phyloP scores from a whole-genome alignment of 2,329 filamentous ascomycete genomes.

The Diaporthe ilicicola region DNA sequence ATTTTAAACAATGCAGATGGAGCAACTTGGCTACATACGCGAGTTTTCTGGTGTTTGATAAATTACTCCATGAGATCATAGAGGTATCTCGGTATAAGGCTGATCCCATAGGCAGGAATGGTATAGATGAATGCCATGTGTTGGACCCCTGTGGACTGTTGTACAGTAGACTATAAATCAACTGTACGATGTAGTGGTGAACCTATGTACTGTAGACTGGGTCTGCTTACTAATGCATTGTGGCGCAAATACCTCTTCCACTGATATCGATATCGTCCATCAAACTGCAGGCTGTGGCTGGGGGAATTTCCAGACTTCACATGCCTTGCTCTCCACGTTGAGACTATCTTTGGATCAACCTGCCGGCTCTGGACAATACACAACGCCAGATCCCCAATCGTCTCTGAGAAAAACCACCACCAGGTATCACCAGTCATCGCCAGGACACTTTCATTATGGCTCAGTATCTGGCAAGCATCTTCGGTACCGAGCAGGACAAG shows the following conservation, averaged over 20 bases:
- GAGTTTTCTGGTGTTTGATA: too few relatives aligned
- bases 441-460: slow-evolving; percentile 69
- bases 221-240: slow-evolving; percentile 14
- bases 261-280: slow-evolving; percentile 9
- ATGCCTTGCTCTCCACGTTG: neutral
- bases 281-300: neutral
- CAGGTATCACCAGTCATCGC: slow-evolving; percentile 1
- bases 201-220: too few relatives aligned
- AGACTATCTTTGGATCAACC: neutral
- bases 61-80: neutral
- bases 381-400: slow-evolving; percentile 24
- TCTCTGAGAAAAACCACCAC: neutral
- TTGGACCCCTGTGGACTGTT: neutral
- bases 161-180: too few relatives aligned
- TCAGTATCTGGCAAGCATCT: slow-evolving; percentile 99
- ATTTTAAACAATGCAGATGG: too few relatives aligned
- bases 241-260: neutral
- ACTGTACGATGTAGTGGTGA: too few relatives aligned
- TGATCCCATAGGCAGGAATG: neutral
- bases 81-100: neutral
- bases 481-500: slow-evolving; percentile 99
- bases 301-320: slow-evolving; percentile 12
- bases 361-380: neutral
- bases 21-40: too few relatives aligned
- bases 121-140: too few relatives aligned